A percentile compares a stretch with the other conserved stretches of the same genome.
Evolutionary conservation across 1,284 basidiomycete species (phyloP).

Genomic region (Xanthoconium separans): DNA sequence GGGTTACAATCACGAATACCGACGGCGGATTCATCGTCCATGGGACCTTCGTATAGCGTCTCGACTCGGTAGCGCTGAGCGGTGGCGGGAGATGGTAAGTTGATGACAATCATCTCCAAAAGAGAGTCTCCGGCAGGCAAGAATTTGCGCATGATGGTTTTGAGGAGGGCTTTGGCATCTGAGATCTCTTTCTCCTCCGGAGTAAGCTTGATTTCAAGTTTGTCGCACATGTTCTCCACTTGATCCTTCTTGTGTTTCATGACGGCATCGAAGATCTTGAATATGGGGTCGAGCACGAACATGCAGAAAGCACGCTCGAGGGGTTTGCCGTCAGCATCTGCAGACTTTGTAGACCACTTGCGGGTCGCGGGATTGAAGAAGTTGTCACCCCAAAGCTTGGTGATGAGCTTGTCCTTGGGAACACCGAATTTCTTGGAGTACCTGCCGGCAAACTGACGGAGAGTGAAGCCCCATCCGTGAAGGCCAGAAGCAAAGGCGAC

Average conservation of each 20-base stretch:
- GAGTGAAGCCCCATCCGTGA: constrained; percentile 99
- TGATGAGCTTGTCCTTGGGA: constrained; percentile 98
- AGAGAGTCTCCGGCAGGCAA: constrained; percentile 98
- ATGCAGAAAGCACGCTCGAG: constrained; percentile 93
- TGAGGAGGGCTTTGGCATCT: constrained; percentile 96
- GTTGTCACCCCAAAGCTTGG: constrained; percentile 99
- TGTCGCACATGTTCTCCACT: constrained; percentile 86
- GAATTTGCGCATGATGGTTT: constrained; percentile 99
- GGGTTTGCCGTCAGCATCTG: constrained; percentile 80
- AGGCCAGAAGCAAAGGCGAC: constrained; percentile 99
- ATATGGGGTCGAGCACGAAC: constrained; percentile 99
- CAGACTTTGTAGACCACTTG: constrained; percentile 91
- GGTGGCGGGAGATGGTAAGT: constrained; percentile 95
- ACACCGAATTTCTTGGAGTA: constrained; percentile 99
- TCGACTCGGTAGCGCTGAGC: constrained; percentile 99
- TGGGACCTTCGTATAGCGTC: constrained; percentile 99
- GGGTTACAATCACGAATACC: constrained; percentile 99
- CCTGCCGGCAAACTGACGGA: constrained; percentile 93
- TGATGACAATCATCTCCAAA: constrained; percentile 99
- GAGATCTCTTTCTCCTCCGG: constrained; percentile 86
- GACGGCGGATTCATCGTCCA: constrained; percentile 99
- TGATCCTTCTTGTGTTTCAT: constrained; percentile 99
- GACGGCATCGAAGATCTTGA: constrained; percentile 97
- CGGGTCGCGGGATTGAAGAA: constrained; percentile 98
- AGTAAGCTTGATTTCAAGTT: constrained; percentile 93